Conservation (phyloP, 441 rosid species). For the Syzygium malaccense region DNA sequence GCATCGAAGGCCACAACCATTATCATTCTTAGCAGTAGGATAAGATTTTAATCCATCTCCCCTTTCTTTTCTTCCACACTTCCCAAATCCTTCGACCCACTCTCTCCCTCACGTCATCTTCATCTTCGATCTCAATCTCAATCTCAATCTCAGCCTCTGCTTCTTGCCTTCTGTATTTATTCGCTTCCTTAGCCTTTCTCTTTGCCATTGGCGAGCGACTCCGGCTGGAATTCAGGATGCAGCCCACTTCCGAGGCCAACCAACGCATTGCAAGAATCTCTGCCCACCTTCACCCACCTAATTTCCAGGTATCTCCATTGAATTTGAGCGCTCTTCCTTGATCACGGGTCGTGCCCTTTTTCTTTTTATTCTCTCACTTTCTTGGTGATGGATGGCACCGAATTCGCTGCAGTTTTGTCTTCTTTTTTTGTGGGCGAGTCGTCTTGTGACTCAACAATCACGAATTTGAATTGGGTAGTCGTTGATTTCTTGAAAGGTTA, state of each 20-base stretch:
- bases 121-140: background rate
- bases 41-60: background rate
- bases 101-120: background rate
- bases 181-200: background rate
- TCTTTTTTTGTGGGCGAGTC: background rate
- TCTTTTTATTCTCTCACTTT: background rate
- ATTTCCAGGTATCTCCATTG: constrained; percentile 23
- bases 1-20: background rate
- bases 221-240: constrained; percentile 24
- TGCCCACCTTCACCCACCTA: constrained; percentile 52
- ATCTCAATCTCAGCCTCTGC: background rate
- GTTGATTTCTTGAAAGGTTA: background rate
- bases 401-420: background rate
- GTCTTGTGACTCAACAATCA: background rate
- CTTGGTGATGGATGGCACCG: background rate
- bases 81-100: background rate
- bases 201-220: background rate
- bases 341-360: background rate
- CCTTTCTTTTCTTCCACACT: background rate
- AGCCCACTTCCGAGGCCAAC: constrained; percentile 39
- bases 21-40: background rate
- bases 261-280: constrained; percentile 51
- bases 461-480: background rate
- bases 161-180: background rate
- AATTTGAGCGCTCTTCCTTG: background rate